These are phyloP conservation scores for Anisodus tanguticus DNA, from an alignment of 257 asterid genomes.

Conservation along the genomic window DNA sequence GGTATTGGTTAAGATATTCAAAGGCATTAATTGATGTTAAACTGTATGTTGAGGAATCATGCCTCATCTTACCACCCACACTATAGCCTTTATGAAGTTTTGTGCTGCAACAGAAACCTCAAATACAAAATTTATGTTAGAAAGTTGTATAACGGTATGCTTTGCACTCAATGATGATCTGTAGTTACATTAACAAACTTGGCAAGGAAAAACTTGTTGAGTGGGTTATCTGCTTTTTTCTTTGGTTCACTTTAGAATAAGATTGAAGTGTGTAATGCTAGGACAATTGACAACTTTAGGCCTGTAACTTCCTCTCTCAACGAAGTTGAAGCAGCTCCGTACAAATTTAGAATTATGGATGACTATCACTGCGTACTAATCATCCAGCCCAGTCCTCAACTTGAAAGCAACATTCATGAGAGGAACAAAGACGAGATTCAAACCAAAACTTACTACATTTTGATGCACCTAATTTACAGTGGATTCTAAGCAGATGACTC, in stretches of 20 bases:
- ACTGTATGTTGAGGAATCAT: neutral
- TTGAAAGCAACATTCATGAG: neutral
- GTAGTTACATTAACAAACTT: neutral
- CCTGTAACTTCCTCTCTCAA: neutral
- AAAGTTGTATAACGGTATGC: neutral
- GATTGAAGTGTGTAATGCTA: neutral
- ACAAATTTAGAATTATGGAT: neutral
- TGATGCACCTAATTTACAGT: neutral
- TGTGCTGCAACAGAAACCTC: neutral
- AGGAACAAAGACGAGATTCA: neutral
- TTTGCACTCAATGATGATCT: neutral
- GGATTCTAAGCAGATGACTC: neutral
- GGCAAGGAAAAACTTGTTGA: neutral
- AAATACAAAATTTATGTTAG: neutral
- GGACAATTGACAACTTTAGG: neutral
- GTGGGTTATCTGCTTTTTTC: neutral
- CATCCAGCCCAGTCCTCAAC: neutral
- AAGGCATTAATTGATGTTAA: constrained; percentile 18
- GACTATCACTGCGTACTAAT: neutral
- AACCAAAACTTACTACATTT: neutral
- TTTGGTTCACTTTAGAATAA: constrained; percentile 5
- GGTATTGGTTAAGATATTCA: constrained; percentile 16
- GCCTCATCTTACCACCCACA: neutral
- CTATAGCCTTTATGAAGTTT: constrained; percentile 10
- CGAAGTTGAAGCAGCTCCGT: neutral